Evolutionary conservation across 1,284 basidiomycete species (phyloP).

Genomic region (Exobasidium cylindrosporum): DNA sequence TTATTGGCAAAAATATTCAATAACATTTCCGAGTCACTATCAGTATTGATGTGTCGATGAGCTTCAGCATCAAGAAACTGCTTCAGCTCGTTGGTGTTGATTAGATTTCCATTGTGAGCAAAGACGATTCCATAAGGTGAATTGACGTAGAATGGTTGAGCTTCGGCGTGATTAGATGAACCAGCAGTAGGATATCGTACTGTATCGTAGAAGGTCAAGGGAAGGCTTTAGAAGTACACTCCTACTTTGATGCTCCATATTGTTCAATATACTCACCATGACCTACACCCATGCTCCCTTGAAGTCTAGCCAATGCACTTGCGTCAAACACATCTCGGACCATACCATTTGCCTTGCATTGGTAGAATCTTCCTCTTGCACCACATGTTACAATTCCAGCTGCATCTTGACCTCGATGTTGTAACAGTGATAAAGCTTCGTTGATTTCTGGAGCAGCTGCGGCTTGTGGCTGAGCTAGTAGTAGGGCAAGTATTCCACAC

Average conservation of each 20-base stretch:
- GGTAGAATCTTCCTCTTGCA: slow-evolving; percentile 88
- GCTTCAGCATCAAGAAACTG: slow-evolving; percentile 93
- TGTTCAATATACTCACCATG: slow-evolving; percentile 61
- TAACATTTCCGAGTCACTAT: slow-evolving; percentile 93
- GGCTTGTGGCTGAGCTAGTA: slow-evolving; percentile 38
- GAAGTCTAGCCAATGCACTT: slow-evolving; percentile 70
- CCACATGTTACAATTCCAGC: slow-evolving; percentile 98
- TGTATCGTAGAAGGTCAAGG: slow-evolving; percentile 1
- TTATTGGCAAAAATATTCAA: slow-evolving; percentile 98
- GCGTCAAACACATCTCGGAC: slow-evolving; percentile 95
- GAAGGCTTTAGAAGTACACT: neutral
- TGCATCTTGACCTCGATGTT: slow-evolving; percentile 79
- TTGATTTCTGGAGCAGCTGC: slow-evolving; percentile 51
- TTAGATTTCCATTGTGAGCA: slow-evolving; percentile 98
- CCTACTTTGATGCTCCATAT: neutral
- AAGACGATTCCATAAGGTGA: slow-evolving; percentile 98
- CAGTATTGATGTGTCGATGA: slow-evolving; percentile 98
- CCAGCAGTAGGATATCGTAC: slow-evolving; percentile 82
- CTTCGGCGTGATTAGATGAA: slow-evolving; percentile 91
- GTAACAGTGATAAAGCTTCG: slow-evolving; percentile 53
- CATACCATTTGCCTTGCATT: slow-evolving; percentile 99
- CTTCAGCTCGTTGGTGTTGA: slow-evolving; percentile 82
- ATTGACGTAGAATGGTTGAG: slow-evolving; percentile 99
- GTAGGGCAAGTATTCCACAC: slow-evolving; percentile 54
- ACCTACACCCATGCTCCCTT: slow-evolving; percentile 95